phyloP scores from a whole-genome alignment of 352 stramenopile genomes.

The Pythium aquatile region DNA sequence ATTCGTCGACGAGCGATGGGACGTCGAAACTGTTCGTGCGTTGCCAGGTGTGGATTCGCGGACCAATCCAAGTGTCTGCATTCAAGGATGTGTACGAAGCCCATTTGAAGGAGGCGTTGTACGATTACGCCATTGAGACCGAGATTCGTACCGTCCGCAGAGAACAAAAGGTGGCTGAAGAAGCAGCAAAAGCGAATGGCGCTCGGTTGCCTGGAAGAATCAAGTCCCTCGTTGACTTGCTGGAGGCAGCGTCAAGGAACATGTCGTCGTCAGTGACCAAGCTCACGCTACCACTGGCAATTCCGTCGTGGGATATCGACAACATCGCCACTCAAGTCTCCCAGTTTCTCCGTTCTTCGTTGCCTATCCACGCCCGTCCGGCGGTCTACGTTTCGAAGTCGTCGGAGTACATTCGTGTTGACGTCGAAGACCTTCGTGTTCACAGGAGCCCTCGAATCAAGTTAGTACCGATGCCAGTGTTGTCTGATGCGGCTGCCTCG shows the following conservation, averaged over 20 bases:
- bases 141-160: slow-evolving; percentile 30
- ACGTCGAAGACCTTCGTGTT: slow-evolving; percentile 7
- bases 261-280: slow-evolving; percentile 65
- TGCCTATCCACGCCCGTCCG: slow-evolving; percentile 57
- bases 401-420: slow-evolving; percentile 8
- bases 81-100: slow-evolving; percentile 60
- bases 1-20: not conserved
- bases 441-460: slow-evolving; percentile 5
- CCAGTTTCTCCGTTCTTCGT: slow-evolving; percentile 42
- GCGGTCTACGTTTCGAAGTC: slow-evolving; percentile 7
- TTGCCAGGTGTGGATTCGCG: slow-evolving; percentile 76
- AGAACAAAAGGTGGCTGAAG: not conserved
- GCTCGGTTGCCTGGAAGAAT: slow-evolving; percentile 2
- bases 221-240: slow-evolving; percentile 31
- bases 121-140: slow-evolving; percentile 76
- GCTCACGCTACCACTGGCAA: slow-evolving; percentile 34
- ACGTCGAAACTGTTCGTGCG: slow-evolving; percentile 31
- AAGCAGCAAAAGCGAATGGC: not conserved
- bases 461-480: slow-evolving; percentile 15
- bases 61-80: slow-evolving; percentile 52
- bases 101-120: slow-evolving; percentile 73
- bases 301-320: slow-evolving; percentile 64
- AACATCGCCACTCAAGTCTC: slow-evolving; percentile 52
- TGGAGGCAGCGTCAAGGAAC: slow-evolving; percentile 44
- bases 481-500: not conserved